phyloP scores from a whole-genome alignment of 2,329 filamentous ascomycete genomes.

The Furcasterigmium sp. region DNA sequence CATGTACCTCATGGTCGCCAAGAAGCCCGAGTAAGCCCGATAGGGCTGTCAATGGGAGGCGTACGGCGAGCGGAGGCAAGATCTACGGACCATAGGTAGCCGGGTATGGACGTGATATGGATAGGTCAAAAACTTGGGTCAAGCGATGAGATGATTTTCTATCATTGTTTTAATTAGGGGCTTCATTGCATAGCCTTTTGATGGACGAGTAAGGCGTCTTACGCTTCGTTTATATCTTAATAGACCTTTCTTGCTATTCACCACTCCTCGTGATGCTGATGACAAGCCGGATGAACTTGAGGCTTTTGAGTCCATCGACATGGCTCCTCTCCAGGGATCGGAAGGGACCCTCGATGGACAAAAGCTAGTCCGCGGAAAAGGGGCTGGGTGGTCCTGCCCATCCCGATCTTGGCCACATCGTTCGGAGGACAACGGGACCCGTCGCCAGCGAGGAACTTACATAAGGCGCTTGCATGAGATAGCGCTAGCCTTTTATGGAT shows the following conservation, averaged over 20 bases:
- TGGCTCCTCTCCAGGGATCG: too few species aligned
- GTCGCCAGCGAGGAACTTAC: background rate
- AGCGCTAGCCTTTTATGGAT: background rate
- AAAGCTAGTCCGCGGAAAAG: too few species aligned
- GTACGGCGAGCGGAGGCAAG: background rate
- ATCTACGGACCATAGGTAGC: background rate
- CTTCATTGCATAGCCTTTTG: too few species aligned
- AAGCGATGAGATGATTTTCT: background rate
- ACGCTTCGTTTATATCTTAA: too few species aligned
- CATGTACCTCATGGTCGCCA: constrained; percentile 95
- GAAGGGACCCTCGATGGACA: too few species aligned
- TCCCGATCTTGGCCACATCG: background rate
- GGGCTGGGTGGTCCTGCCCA: too few species aligned
- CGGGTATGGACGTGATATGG: too few species aligned
- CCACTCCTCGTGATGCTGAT: too few species aligned
- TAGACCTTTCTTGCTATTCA: background rate
- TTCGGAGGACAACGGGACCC: background rate
- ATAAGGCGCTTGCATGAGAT: background rate
- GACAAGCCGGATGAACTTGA: too few species aligned
- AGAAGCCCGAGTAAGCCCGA: constrained; percentile 60
- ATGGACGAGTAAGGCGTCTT: too few species aligned
- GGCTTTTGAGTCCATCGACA: too few species aligned
- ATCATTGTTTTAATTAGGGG: too few species aligned
- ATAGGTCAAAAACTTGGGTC: background rate
- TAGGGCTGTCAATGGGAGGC: background rate